Evolutionary conservation across 139 green algal genomes (phyloP).

Genomic region (Chlamydomonas asymmetrica): DNA sequence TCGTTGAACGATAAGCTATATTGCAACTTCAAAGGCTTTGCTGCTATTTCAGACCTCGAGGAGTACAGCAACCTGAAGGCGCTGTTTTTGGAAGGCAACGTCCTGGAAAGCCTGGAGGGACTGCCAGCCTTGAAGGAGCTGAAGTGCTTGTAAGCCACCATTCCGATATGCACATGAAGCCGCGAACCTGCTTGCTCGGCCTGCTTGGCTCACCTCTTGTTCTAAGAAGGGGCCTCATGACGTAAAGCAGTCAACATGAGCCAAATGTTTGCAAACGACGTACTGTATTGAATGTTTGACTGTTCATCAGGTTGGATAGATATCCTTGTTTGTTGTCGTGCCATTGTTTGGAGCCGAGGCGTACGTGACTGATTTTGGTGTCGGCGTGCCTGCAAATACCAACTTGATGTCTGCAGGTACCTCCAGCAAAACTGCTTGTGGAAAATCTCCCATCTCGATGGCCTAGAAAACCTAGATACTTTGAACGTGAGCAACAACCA

Average conservation of each 20-base stretch:
- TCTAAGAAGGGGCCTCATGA: too few species aligned
- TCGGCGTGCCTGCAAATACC: neutral
- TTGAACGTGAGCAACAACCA: conserved; percentile 88
- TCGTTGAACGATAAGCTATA: conserved; percentile 89
- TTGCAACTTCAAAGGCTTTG: conserved; percentile 85
- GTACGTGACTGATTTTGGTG: too few species aligned
- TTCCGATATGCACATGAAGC: too few species aligned
- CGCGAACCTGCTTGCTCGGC: too few species aligned
- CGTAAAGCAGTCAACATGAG: too few species aligned
- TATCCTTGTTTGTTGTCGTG: too few species aligned
- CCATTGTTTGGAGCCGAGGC: too few species aligned
- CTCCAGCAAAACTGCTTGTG: conserved; percentile 83
- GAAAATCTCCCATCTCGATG: conserved; percentile 43
- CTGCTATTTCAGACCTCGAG: conserved; percentile 64
- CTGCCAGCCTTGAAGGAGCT: conserved; percentile 76
- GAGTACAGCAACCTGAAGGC: conserved; percentile 77
- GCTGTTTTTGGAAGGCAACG: conserved; percentile 90
- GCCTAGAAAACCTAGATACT: conserved; percentile 65
- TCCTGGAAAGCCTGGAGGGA: conserved; percentile 70
- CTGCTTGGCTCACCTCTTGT: too few species aligned
- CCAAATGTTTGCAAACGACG: too few species aligned
- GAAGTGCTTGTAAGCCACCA: conserved; percentile 77
- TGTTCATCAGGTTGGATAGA: too few species aligned
- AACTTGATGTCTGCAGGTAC: conserved; percentile 52
- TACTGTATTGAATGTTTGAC: too few species aligned